Percentiles rank a stretch among this genome's conserved stretches.
Conservation (phyloP, 352 stramenopile genomes). For the Phytopythium ostracodes region DNA sequence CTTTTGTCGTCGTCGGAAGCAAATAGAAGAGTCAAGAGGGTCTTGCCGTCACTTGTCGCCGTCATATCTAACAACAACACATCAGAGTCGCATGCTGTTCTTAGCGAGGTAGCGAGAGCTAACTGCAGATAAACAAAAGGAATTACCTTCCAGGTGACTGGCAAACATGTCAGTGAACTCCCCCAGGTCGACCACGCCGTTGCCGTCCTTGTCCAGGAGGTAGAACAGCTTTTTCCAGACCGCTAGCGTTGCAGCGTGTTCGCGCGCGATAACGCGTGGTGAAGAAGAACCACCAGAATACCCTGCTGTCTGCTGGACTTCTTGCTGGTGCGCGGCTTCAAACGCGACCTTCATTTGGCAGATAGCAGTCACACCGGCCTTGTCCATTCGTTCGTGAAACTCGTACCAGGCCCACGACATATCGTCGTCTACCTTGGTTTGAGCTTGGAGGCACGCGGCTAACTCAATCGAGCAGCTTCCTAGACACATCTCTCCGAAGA, state of each 20-base stretch:
- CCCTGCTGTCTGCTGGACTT: background rate
- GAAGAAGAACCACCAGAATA: background rate
- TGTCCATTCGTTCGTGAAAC: background rate
- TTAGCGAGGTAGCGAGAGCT: background rate
- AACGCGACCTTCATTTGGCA: background rate
- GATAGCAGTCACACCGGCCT: background rate
- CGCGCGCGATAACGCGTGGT: background rate
- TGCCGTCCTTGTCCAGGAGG: slow-evolving; percentile 43
- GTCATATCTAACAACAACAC: slow-evolving; percentile 26
- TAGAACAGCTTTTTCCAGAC: slow-evolving; percentile 79
- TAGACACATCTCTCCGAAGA: background rate
- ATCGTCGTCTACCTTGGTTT: background rate
- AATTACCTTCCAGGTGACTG: slow-evolving; percentile 30
- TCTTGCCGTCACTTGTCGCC: slow-evolving; percentile 30
- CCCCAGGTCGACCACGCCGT: slow-evolving; percentile 44
- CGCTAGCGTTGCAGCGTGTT: slow-evolving; percentile 16
- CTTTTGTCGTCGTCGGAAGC: background rate
- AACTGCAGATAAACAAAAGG: background rate
- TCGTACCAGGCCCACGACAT: background rate
- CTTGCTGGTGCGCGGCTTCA: background rate
- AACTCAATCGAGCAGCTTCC: background rate
- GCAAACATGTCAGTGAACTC: slow-evolving; percentile 56
- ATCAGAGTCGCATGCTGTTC: background rate
- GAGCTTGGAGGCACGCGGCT: background rate
- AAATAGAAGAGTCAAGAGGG: slow-evolving; percentile 36